Percentiles rank a stretch among this genome's conserved stretches.
These are phyloP conservation scores for Triticum urartu DNA, from an alignment of 176 grass and related monocot species.

Conservation along the genomic window DNA sequence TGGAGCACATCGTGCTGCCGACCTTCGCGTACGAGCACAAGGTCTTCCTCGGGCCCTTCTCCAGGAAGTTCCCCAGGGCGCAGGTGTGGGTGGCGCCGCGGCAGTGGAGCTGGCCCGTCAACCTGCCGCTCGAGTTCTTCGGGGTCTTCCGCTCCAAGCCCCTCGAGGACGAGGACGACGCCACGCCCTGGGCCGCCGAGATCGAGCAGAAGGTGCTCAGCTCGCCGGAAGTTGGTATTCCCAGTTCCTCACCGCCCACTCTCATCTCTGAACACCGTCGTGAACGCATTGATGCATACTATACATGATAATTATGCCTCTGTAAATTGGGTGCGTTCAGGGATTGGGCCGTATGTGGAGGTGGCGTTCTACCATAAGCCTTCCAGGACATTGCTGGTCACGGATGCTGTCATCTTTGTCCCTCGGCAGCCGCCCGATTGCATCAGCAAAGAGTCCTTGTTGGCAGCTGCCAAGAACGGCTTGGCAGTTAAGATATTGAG, in stretches of 20 bases:
- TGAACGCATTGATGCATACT: neutral
- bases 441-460: slow-evolving; percentile 77
- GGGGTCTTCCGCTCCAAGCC: slow-evolving; percentile 82
- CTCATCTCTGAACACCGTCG: neutral
- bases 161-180: slow-evolving; percentile 68
- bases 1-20: slow-evolving; percentile 90
- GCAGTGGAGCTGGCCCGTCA: slow-evolving; percentile 98
- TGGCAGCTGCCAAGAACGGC: slow-evolving; percentile 87
- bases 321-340: slow-evolving; percentile 42
- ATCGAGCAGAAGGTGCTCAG: slow-evolving; percentile 96
- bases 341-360: slow-evolving; percentile 95
- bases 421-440: slow-evolving; percentile 81
- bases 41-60: slow-evolving; percentile 93
- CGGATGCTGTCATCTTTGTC: slow-evolving; percentile 90
- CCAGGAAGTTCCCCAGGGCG: slow-evolving; percentile 86
- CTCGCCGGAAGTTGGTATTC: slow-evolving; percentile 94
- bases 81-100: slow-evolving; percentile 89
- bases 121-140: slow-evolving; percentile 95
- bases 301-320: neutral
- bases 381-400: slow-evolving; percentile 78
- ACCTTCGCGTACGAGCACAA: slow-evolving; percentile 99
- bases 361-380: slow-evolving; percentile 89
- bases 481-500: slow-evolving; percentile 91
- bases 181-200: slow-evolving; percentile 77
- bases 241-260: neutral